These are phyloP conservation scores for Plicaturopsis crispa DNA, from an alignment of 768 basidiomycete species.

Conservation along the genomic window DNA sequence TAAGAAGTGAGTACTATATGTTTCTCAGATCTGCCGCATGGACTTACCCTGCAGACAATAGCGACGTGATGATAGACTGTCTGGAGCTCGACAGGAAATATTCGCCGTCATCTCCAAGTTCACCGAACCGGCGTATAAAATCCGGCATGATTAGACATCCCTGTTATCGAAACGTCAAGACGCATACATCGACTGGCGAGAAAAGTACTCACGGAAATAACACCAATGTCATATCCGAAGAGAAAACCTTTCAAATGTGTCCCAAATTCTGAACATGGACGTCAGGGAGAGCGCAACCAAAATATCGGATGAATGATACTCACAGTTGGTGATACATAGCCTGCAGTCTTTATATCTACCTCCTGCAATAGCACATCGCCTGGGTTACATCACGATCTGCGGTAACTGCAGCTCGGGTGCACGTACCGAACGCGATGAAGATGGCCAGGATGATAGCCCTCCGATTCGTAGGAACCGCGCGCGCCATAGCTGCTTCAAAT, in stretches of 20 bases:
- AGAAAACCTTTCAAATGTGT: slow-evolving; percentile 44
- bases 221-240: slow-evolving; percentile 73
- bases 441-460: slow-evolving; percentile 58
- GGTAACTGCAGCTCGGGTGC: too few species aligned
- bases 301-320: slow-evolving; percentile 1
- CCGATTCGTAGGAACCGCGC: slow-evolving; percentile 51
- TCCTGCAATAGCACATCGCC: not conserved
- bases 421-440: slow-evolving; percentile 69
- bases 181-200: too few species aligned
- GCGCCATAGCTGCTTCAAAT: slow-evolving; percentile 19
- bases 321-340: slow-evolving; percentile 1
- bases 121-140: slow-evolving; percentile 64
- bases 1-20: slow-evolving; percentile 1
- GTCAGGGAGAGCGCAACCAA: not conserved
- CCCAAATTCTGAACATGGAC: not conserved
- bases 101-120: slow-evolving; percentile 36
- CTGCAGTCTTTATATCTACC: not conserved
- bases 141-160: slow-evolving; percentile 79
- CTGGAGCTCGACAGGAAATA: slow-evolving; percentile 50
- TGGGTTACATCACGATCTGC: not conserved
- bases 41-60: slow-evolving; percentile 65
- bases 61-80: slow-evolving; percentile 73
- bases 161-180: too few species aligned
- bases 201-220: slow-evolving; percentile 49
- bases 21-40: not conserved